These are phyloP conservation scores for Hirsutella rhossiliensis DNA, from an alignment of 2,329 filamentous ascomycete species.

Conservation along the genomic window DNA sequence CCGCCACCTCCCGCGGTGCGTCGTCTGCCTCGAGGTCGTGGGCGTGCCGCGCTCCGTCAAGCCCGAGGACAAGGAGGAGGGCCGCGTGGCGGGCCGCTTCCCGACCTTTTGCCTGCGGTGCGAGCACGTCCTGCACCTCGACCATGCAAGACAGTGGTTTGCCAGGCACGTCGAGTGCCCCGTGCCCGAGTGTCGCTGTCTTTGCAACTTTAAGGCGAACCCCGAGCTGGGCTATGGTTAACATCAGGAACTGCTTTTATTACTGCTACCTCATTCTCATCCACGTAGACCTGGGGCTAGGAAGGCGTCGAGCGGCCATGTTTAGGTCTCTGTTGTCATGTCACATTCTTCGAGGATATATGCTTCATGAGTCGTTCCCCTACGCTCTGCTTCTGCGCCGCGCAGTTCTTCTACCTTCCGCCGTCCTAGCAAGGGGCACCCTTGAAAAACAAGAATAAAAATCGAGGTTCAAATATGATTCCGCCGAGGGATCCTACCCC, in stretches of 20 bases:
- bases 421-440: not conserved
- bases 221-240: slow-evolving; percentile 41
- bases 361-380: not conserved
- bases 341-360: not conserved
- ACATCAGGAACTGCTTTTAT: not conserved
- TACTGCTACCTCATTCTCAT: not conserved
- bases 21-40: slow-evolving; percentile 55
- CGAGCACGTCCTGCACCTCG: slow-evolving; percentile 55
- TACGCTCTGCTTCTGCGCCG: not conserved
- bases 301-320: no score
- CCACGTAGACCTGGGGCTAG: not conserved
- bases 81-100: slow-evolving; percentile 41
- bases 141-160: slow-evolving; percentile 58
- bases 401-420: not conserved
- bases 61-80: slow-evolving; percentile 38
- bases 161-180: slow-evolving; percentile 52
- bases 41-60: slow-evolving; percentile 50
- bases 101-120: slow-evolving; percentile 59
- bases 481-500: not conserved
- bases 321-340: no score
- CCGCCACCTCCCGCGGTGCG: slow-evolving; percentile 53
- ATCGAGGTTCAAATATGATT: not conserved
- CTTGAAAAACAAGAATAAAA: not conserved
- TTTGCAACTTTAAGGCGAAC: slow-evolving; percentile 49
- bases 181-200: slow-evolving; percentile 55